These are phyloP conservation scores for Acanthamoeba healyi DNA, from an alignment of 208 protist species.

Conservation along the genomic window DNA sequence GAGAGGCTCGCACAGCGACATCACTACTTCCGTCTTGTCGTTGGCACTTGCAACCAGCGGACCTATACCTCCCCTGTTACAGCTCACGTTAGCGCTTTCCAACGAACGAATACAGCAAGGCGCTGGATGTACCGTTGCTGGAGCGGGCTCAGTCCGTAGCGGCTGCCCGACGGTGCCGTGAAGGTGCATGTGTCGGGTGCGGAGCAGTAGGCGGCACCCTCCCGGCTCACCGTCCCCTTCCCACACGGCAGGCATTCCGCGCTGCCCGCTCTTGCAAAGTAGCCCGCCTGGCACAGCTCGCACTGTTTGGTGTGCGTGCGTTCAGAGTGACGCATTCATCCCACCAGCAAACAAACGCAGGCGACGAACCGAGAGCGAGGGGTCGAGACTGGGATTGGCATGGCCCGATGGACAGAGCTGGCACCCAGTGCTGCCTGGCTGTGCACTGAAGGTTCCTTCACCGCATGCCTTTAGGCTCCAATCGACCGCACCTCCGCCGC, in stretches of 20 bases:
- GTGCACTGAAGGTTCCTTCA: slow-evolving; percentile 5
- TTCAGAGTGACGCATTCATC: too few species aligned
- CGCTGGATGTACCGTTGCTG: neutral
- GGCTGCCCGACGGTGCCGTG: neutral
- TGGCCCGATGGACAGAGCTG: neutral
- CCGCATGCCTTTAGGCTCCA: slow-evolving; percentile 59
- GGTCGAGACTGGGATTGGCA: neutral
- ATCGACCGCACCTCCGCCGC: neutral
- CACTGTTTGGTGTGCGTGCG: neutral
- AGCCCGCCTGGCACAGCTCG: neutral
- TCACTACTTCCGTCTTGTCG: neutral
- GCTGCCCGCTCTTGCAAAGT: slow-evolving; percentile 2
- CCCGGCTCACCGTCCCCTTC: neutral
- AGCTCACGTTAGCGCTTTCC: neutral
- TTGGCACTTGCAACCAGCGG: neutral
- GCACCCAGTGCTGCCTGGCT: slow-evolving; percentile 4
- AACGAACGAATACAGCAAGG: neutral
- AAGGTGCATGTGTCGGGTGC: slow-evolving; percentile 31
- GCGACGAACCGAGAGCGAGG: neutral
- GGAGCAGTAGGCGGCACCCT: slow-evolving; percentile 34
- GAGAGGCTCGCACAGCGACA: slow-evolving; percentile 62
- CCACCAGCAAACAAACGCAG: too few species aligned
- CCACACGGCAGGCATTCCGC: slow-evolving; percentile 15
- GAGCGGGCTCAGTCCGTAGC: slow-evolving; percentile 11
- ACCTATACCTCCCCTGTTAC: neutral